These are phyloP conservation scores for Lasiosphaeris hirsuta DNA, from an alignment of 495 filamentous ascomycete genomes.

Conservation along the genomic window DNA sequence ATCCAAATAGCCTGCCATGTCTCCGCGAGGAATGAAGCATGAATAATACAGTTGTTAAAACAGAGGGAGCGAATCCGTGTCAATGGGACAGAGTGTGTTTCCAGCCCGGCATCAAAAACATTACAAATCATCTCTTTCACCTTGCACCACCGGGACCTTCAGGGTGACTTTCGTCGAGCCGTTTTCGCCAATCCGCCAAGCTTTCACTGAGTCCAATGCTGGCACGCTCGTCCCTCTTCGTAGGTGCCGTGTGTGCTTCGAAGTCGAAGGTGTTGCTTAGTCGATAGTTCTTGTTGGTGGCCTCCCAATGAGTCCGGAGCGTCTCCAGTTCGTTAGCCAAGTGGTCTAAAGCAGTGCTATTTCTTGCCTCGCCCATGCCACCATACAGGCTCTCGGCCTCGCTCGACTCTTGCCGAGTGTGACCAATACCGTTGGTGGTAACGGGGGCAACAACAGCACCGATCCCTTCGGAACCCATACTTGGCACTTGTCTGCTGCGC, in stretches of 20 bases:
- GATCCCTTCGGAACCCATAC: constrained; percentile 17
- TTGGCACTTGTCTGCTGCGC: constrained; percentile 45
- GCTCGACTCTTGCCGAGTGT: constrained; percentile 61
- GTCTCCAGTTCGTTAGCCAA: constrained; percentile 88
- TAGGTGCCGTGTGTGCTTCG: constrained; percentile 43
- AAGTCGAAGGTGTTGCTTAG: constrained; percentile 84
- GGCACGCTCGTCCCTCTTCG: constrained; percentile 48
- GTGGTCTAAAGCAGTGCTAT: constrained; percentile 83
- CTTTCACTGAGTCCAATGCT: constrained; percentile 59
- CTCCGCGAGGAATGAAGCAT: too few relatives aligned
- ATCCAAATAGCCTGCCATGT: too few relatives aligned
- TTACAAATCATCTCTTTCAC: constrained; percentile 14
- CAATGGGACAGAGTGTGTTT: not conserved
- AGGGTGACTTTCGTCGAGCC: constrained; percentile 52
- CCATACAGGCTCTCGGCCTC: constrained; percentile 48
- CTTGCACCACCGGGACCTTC: constrained; percentile 18
- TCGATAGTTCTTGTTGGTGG: constrained; percentile 89
- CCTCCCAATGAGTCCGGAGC: constrained; percentile 88
- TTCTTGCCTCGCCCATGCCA: constrained; percentile 51
- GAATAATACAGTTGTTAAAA: too few relatives aligned
- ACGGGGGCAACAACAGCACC: not conserved
- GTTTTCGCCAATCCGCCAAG: constrained; percentile 70
- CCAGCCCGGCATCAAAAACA: constrained; percentile 2
- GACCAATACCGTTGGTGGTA: constrained; percentile 31
- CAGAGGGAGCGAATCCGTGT: too few relatives aligned